phyloP scores from a whole-genome alignment of 257 asterid genomes.

The Thymus quinquecostatus region DNA sequence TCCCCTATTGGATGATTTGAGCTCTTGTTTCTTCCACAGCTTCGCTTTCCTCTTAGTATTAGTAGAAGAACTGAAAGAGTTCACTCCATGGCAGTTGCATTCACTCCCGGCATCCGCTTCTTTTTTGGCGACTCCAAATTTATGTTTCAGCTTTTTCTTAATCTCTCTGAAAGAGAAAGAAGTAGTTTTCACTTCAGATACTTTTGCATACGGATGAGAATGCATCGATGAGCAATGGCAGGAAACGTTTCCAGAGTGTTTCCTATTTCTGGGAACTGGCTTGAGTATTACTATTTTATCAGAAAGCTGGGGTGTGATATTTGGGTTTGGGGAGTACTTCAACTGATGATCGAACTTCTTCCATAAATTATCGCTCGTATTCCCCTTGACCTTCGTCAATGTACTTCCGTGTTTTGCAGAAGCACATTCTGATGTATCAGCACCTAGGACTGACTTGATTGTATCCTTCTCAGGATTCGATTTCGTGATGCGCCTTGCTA shows the following conservation, averaged over 20 bases:
- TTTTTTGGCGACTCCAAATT: slow-evolving; percentile 48
- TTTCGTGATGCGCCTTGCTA: slow-evolving; percentile 12
- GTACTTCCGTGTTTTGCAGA: slow-evolving; percentile 22
- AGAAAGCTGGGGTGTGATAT: slow-evolving; percentile 33
- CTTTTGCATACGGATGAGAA: slow-evolving; percentile 35
- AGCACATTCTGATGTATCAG: not conserved
- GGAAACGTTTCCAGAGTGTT: slow-evolving; percentile 34
- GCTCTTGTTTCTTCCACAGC: slow-evolving; percentile 17
- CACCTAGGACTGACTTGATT: slow-evolving; percentile 14
- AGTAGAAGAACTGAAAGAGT: slow-evolving; percentile 29
- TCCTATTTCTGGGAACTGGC: slow-evolving; percentile 45
- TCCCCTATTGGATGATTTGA: slow-evolving; percentile 25
- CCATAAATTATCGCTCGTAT: slow-evolving; percentile 38
- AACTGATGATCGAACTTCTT: slow-evolving; percentile 30
- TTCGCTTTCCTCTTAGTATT: slow-evolving; percentile 34
- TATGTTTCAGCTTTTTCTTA: slow-evolving; percentile 60
- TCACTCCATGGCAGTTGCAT: slow-evolving; percentile 28
- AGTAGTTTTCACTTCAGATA: slow-evolving; percentile 35
- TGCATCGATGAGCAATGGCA: slow-evolving; percentile 61
- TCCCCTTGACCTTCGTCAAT: slow-evolving; percentile 21
- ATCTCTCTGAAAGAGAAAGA: slow-evolving; percentile 60
- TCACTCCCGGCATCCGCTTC: slow-evolving; percentile 21
- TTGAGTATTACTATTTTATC: slow-evolving; percentile 58
- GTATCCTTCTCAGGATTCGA: slow-evolving; percentile 18
- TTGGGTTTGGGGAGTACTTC: slow-evolving; percentile 27